Evolutionary conservation across 2,329 filamentous ascomycete genomes (phyloP).

Genomic region (Anisogramma anomala): DNA sequence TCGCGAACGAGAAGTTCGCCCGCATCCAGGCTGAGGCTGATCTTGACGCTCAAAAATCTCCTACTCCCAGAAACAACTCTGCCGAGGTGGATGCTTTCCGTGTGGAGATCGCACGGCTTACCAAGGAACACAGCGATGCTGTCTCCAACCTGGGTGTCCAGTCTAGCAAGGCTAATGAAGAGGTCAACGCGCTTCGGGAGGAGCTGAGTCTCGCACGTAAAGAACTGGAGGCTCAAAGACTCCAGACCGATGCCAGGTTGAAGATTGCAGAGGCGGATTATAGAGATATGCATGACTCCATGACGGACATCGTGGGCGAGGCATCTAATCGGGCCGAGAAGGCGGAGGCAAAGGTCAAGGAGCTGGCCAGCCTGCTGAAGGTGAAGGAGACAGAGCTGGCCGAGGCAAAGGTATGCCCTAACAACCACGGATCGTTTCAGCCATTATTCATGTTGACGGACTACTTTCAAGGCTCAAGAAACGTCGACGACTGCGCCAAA

Average conservation of each 20-base stretch:
- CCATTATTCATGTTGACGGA: background rate
- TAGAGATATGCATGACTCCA: conserved; percentile 50
- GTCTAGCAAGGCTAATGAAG: conserved; percentile 26
- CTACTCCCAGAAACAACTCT: conserved; percentile 32
- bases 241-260: conserved; percentile 37
- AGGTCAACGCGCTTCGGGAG: conserved; percentile 27
- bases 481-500: conserved; percentile 25
- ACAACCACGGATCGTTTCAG: conserved; percentile 1
- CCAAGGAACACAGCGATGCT: conserved; percentile 26
- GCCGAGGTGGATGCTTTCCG: conserved; percentile 41
- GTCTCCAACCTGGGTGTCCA: conserved; percentile 25
- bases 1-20: conserved; percentile 49
- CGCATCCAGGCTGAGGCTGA: conserved; percentile 49
- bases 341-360: conserved; percentile 35
- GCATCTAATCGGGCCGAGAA: conserved; percentile 41
- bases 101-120: conserved; percentile 34
- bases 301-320: conserved; percentile 50
- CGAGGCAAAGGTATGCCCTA: conserved; percentile 41
- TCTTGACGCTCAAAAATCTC: conserved; percentile 45
- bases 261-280: conserved; percentile 50
- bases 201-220: conserved; percentile 39
- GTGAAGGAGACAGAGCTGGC: conserved; percentile 54
- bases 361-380: conserved; percentile 44
- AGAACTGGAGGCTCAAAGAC: conserved; percentile 41
- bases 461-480: conserved; percentile 31